Evolutionary conservation across 1,284 basidiomycete genomes (phyloP).

Genomic region (Cryptococcus floricola): DNA sequence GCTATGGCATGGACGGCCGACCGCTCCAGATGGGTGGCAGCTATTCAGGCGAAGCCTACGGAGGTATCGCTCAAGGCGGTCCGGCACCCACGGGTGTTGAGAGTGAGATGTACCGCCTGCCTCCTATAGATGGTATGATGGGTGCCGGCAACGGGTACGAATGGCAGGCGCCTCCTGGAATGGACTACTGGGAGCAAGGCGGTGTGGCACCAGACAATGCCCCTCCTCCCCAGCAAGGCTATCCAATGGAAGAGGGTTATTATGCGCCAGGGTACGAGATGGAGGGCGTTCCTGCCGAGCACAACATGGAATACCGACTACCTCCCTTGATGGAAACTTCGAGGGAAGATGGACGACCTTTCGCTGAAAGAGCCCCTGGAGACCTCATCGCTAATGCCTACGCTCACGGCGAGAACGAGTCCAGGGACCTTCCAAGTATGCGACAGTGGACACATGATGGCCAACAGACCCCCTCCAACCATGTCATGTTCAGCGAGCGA

Average conservation of each 20-base stretch:
- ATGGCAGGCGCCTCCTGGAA: conserved; percentile 4
- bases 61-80: neutral
- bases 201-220: neutral
- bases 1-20: conserved; percentile 26
- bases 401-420: neutral
- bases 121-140: conserved; percentile 26
- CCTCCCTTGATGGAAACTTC: conserved; percentile 13
- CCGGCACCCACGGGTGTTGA: conserved; percentile 2
- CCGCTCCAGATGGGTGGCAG: conserved; percentile 7
- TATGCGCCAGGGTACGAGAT: conserved; percentile 1
- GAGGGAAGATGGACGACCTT: neutral
- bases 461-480: conserved; percentile 33
- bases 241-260: conserved; percentile 8
- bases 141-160: conserved; percentile 9
- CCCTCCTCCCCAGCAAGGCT: neutral
- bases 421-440: conserved; percentile 3
- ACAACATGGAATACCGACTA: conserved; percentile 12
- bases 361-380: conserved; percentile 1
- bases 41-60: neutral
- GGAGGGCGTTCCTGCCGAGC: neutral
- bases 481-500: conserved; percentile 36
- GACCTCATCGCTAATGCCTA: conserved; percentile 15
- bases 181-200: conserved; percentile 15
- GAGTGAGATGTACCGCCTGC: conserved; percentile 29
- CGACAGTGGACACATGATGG: conserved; percentile 16